Conservation (phyloP, 306 rosid genomes). For the Begonia loranthoides region DNA sequence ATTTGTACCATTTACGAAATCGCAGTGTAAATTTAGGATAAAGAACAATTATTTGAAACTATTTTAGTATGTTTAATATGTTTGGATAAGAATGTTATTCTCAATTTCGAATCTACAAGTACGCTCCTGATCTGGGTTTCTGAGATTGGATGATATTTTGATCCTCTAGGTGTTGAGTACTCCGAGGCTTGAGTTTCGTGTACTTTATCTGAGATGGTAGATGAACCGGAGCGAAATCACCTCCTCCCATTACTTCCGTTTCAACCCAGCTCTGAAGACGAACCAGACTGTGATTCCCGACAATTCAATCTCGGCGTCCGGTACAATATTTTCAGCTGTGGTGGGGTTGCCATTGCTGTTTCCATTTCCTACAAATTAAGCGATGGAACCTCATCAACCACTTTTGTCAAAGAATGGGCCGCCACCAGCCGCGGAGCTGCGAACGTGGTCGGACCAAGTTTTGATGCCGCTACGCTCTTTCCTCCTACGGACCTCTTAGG, state of each 20-base stretch:
- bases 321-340: conserved; percentile 7
- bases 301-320: neutral
- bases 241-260: conserved; percentile 4
- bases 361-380: conserved; percentile 9
- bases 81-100: no score
- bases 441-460: neutral
- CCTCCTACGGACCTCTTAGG: conserved; percentile 17
- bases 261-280: neutral
- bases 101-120: no score
- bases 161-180: conserved; percentile 2
- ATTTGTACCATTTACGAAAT: no score
- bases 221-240: conserved; percentile 1
- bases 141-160: no score
- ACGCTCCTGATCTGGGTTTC: no score
- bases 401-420: conserved; percentile 10
- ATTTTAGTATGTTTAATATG: conserved; percentile 14
- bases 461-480: conserved; percentile 15
- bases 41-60: conserved; percentile 4
- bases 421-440: conserved; percentile 2
- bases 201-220: neutral
- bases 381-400: conserved; percentile 4
- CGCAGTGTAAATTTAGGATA: no score
- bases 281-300: neutral
- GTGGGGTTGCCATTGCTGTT: conserved; percentile 7
- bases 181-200: conserved; percentile 9